Evolutionary conservation across 2,329 filamentous ascomycete species (phyloP).

Genomic region (Stagonosporopsis rhizophila): DNA sequence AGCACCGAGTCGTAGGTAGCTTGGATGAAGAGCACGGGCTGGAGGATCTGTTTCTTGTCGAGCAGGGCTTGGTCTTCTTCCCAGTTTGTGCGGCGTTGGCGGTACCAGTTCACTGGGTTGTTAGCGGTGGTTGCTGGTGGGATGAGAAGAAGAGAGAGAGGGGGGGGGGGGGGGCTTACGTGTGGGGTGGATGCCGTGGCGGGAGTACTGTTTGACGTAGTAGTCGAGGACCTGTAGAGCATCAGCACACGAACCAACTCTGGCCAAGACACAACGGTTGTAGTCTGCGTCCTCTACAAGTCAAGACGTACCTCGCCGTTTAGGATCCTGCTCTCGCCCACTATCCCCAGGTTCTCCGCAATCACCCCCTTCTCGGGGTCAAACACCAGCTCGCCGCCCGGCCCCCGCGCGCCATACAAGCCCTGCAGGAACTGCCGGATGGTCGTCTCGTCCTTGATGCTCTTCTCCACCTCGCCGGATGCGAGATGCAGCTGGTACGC

Average conservation of each 20-base stretch:
- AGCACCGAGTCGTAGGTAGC: constrained; percentile 76
- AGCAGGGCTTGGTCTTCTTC: constrained; percentile 69
- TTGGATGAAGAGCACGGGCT: constrained; percentile 73
- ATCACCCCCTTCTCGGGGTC: constrained; percentile 66
- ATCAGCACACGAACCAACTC: too few species aligned
- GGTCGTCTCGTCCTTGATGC: constrained; percentile 62
- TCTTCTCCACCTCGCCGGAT: constrained; percentile 62
- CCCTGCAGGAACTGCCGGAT: constrained; percentile 74
- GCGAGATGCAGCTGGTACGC: constrained; percentile 84
- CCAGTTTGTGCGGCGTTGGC: constrained; percentile 73
- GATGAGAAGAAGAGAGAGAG: background rate
- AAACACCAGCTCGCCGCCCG: constrained; percentile 65
- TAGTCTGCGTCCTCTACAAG: background rate
- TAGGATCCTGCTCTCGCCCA: constrained; percentile 67
- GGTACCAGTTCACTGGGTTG: constrained; percentile 80
- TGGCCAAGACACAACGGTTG: too few species aligned
- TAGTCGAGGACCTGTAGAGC: constrained; percentile 63
- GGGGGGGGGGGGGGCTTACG: constrained; percentile 50
- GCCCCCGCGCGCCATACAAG: constrained; percentile 71
- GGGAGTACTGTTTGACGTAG: constrained; percentile 76
- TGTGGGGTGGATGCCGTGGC: constrained; percentile 77
- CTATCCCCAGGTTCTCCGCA: constrained; percentile 66
- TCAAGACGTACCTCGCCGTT: constrained; percentile 60
- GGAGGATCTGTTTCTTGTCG: constrained; percentile 43
- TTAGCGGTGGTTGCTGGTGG: constrained; percentile 15